Conservation (phyloP, 352 stramenopile genomes). For the Albugo candida region DNA sequence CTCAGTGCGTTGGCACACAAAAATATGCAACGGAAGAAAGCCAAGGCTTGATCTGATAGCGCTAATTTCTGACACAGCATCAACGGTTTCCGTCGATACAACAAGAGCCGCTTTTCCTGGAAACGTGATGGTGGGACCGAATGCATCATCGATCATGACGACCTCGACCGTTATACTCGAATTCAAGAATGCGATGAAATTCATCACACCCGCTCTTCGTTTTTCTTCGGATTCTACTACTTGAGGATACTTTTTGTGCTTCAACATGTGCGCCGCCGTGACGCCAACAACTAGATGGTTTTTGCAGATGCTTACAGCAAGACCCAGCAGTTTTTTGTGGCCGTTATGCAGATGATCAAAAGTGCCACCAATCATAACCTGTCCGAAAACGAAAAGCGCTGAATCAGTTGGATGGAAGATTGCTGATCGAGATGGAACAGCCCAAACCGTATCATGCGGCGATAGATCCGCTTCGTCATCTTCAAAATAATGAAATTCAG, state of each 20-base stretch:
- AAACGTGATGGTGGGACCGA: conserved; percentile 68
- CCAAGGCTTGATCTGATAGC: conserved; percentile 34
- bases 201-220: conserved; percentile 30
- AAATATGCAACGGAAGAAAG: conserved; percentile 41
- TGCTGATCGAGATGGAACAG: neutral
- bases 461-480: conserved; percentile 32
- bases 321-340: conserved; percentile 78
- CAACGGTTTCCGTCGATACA: conserved; percentile 68
- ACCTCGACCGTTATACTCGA: conserved; percentile 40
- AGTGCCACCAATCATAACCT: conserved; percentile 61
- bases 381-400: neutral
- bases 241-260: conserved; percentile 46
- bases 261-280: conserved; percentile 58
- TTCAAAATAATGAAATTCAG: conserved; percentile 55
- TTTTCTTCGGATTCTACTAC: conserved; percentile 43
- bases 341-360: conserved; percentile 85
- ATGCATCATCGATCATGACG: conserved; percentile 67
- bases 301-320: conserved; percentile 38
- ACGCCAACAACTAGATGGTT: conserved; percentile 48
- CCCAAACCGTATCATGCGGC: conserved; percentile 21
- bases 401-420: neutral
- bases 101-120: conserved; percentile 48
- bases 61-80: conserved; percentile 70
- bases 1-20: conserved; percentile 62
- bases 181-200: conserved; percentile 47